Evolutionary conservation across 2,329 filamentous ascomycete genomes (phyloP).

Genomic region (Fusarium torulosum): DNA sequence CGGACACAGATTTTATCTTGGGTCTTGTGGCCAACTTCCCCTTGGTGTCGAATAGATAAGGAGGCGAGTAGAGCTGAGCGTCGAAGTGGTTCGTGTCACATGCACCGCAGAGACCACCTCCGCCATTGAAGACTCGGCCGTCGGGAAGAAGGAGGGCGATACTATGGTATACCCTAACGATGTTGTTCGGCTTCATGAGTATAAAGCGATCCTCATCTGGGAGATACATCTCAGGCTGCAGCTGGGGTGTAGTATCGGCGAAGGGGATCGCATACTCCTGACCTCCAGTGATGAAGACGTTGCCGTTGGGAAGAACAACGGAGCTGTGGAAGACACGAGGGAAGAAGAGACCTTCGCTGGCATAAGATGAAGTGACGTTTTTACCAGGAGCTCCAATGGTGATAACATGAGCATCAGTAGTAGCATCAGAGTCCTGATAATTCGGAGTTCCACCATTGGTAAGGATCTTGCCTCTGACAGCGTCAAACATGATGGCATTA

Average conservation of each 20-base stretch:
- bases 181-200: constrained; percentile 33
- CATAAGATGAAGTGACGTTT: constrained; percentile 12
- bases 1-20: constrained; percentile 20
- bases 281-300: constrained; percentile 62
- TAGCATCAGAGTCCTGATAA: constrained; percentile 60
- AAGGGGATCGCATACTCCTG: constrained; percentile 33
- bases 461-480: constrained; percentile 68
- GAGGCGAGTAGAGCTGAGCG: constrained; percentile 34
- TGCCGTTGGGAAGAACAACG: constrained; percentile 63
- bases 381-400: constrained; percentile 54
- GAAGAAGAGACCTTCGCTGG: constrained; percentile 22
- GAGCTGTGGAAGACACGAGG: constrained; percentile 59
- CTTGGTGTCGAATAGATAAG: constrained; percentile 27
- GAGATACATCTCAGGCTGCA: constrained; percentile 31
- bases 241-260: constrained; percentile 28
- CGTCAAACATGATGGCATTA: constrained; percentile 69
- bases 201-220: constrained; percentile 4
- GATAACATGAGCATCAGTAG: constrained; percentile 62
- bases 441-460: constrained; percentile 62
- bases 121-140: constrained; percentile 36
- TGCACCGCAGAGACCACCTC: constrained; percentile 26
- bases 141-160: constrained; percentile 31
- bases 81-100: constrained; percentile 39
- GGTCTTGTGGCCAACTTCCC: constrained; percentile 26
- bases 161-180: constrained; percentile 31